Percentiles rank a stretch among this genome's conserved stretches.
Evolutionary conservation across 2,329 filamentous ascomycete genomes (phyloP).

Genomic region (Dothideomycetidae sp.): DNA sequence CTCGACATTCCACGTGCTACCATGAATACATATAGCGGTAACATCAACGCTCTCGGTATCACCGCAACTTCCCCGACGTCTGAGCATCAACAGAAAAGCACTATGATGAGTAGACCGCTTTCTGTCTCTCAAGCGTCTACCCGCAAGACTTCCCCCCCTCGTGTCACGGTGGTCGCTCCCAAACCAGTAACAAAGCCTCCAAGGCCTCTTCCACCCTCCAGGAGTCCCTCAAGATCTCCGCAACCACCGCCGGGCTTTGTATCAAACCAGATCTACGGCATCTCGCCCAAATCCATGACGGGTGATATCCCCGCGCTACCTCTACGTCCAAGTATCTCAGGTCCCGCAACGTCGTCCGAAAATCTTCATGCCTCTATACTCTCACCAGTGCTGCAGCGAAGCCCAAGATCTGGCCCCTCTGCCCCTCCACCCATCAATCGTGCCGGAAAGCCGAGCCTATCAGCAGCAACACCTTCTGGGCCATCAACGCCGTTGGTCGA

Average conservation of each 20-base stretch:
- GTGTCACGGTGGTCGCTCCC: conserved; percentile 55
- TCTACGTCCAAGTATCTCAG: background rate
- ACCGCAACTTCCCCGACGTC: conserved; percentile 13
- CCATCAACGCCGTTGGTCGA: conserved; percentile 1
- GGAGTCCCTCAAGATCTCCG: conserved; percentile 9
- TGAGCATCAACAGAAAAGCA: conserved; percentile 24
- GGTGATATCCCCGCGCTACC: conserved; percentile 2
- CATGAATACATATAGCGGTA: background rate
- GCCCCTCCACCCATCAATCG: conserved; percentile 66
- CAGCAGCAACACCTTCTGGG: background rate
- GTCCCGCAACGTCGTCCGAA: background rate
- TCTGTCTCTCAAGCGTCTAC: conserved; percentile 34
- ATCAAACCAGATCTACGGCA: background rate
- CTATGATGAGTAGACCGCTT: conserved; percentile 25
- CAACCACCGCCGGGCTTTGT: background rate
- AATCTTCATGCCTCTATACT: conserved; percentile 4
- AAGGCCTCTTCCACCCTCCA: conserved; percentile 4
- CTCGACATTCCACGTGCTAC: conserved; percentile 27
- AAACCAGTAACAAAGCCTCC: conserved; percentile 47
- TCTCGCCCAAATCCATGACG: conserved; percentile 2
- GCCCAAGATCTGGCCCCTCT: conserved; percentile 20
- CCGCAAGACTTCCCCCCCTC: conserved; percentile 42
- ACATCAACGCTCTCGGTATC: background rate
- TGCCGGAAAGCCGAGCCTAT: conserved; percentile 59
- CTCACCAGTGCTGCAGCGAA: conserved; percentile 3